Conservation (phyloP, 1,284 basidiomycete species). For the Chondrostereum purpureum region DNA sequence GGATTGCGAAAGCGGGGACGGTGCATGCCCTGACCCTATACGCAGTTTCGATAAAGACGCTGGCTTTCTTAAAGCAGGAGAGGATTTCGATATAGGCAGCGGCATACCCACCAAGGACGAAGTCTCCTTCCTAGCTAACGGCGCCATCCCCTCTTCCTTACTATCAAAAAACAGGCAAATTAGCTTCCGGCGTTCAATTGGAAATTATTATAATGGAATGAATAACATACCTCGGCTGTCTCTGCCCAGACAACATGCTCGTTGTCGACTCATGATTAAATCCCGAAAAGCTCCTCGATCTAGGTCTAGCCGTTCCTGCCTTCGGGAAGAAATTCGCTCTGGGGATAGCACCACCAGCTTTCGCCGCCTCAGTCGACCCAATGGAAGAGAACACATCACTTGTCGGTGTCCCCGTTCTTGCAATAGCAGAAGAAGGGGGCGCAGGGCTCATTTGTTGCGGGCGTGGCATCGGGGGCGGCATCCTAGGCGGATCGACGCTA, state of each 20-base stretch:
- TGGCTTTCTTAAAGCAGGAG: conserved; percentile 12
- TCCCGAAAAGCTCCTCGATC: conserved; percentile 70
- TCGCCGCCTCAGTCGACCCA: conserved; percentile 3
- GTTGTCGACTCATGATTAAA: conserved; percentile 39
- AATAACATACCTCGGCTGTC: conserved; percentile 30
- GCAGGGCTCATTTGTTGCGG: not conserved
- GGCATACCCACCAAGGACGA: conserved; percentile 1
- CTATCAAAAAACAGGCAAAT: conserved; percentile 16
- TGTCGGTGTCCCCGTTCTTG: not conserved
- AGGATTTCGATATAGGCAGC: conserved; percentile 14
- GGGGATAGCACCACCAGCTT: conserved; percentile 32
- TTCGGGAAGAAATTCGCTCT: conserved; percentile 59
- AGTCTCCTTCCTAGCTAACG: conserved; percentile 1
- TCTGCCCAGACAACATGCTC: conserved; percentile 14
- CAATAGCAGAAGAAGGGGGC: not conserved
- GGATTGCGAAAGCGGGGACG: conserved; percentile 48
- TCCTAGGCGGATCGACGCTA: conserved; percentile 42
- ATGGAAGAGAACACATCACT: not conserved
- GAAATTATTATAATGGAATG: not conserved
- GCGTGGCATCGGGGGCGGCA: conserved; percentile 8
- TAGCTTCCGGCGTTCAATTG: no score
- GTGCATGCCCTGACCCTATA: conserved; percentile 29
- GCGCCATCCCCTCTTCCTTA: conserved; percentile 19
- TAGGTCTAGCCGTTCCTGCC: conserved; percentile 43
- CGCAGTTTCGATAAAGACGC: conserved; percentile 15